Evolutionary conservation across 805 yeast genomes (phyloP), one percentile per base, ranked within the genome.

Genomic region (Zygosaccharomyces pseudorouxii): DNA sequence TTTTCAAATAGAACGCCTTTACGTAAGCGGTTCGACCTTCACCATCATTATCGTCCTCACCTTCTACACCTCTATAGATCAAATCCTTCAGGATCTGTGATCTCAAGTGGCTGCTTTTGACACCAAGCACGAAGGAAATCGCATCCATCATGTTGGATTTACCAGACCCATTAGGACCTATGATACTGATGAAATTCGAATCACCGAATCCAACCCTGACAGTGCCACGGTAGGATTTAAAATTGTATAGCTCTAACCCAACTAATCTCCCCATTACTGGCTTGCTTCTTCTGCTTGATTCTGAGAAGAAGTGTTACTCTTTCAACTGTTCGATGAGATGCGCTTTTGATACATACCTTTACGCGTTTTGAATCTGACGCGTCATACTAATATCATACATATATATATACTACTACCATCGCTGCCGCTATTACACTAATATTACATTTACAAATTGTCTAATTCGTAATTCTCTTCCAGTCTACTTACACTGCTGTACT

Each of bases 161-260:
- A 6, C 99, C 99, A 0, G 97, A 86, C 29, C 99, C 99, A 74
- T 93, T 93, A n/a, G 98, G 98, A 1, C 99, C 99, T 49, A 93
- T 86, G 53, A 93, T 87, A 39, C 95, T 84, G 1, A 96, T 88
- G 71, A 93, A 93, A 51, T 77, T 74, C 0, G 90, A 79, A 10
- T 82, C 75, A 0, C 97, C 97, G 67, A 93, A 86, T 2, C 93
- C 95, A 19, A 92, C 79, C 4, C 75, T 74, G 14, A 88, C 76
- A 0, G 78, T 75, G 0, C 96, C 97, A 47, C 78, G 74, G 63
- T 93, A 93, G 0, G 97, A 90, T 71, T 93, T 93, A 80, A 93
- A 93, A 67, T 93, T 89, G 67, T 78, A 72, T 29, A 90, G 71
- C 63, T 87, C 96, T 46, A 90, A 67, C 2, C 92, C 90, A 35